A percentile compares a stretch with the other conserved stretches of the same genome.
Evolutionary conservation across 108 stramenopile species (phyloP).

Genomic region (Fragilaria crotonensis): DNA sequence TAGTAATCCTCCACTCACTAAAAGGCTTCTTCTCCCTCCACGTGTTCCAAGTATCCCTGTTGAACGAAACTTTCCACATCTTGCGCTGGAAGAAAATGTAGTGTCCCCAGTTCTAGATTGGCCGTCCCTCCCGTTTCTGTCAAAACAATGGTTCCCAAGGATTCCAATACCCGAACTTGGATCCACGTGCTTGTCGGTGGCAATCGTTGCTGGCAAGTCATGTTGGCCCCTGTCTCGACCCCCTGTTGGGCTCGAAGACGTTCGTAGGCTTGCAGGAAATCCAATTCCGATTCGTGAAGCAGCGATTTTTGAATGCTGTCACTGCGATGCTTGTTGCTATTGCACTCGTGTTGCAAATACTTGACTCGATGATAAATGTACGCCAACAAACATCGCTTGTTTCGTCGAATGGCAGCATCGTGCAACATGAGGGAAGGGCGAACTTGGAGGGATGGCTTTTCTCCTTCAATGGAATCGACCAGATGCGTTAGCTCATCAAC

Average conservation of each 20-base stretch:
- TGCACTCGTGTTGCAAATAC: background rate
- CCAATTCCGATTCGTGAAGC: conserved; percentile 44
- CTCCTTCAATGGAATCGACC: conserved; percentile 24
- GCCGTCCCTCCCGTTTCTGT: conserved; percentile 69
- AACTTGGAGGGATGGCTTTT: conserved; percentile 30
- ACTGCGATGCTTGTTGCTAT: conserved; percentile 2
- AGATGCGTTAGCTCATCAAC: conserved; percentile 47
- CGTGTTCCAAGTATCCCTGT: conserved; percentile 72
- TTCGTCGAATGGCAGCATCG: conserved; percentile 77
- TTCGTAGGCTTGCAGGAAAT: conserved; percentile 70
- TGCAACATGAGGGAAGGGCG: conserved; percentile 80
- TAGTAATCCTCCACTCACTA: too few species aligned
- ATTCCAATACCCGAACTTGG: conserved; percentile 69
- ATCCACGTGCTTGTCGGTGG: conserved; percentile 72
- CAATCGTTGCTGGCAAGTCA: conserved; percentile 47
- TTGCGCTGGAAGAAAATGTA: conserved; percentile 74
- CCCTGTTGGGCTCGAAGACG: conserved; percentile 25
- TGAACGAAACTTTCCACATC: conserved; percentile 87
- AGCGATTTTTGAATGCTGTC: conserved; percentile 22
- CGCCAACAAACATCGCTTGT: conserved; percentile 90
- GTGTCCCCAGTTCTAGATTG: conserved; percentile 65
- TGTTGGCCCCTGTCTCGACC: conserved; percentile 18
- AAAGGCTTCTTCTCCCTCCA: conserved; percentile 62
- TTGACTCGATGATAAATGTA: conserved; percentile 66
- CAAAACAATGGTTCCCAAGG: conserved; percentile 59